These are phyloP conservation scores for Trypethelium eluteriae DNA, from an alignment of 495 filamentous ascomycete species.

Conservation along the genomic window DNA sequence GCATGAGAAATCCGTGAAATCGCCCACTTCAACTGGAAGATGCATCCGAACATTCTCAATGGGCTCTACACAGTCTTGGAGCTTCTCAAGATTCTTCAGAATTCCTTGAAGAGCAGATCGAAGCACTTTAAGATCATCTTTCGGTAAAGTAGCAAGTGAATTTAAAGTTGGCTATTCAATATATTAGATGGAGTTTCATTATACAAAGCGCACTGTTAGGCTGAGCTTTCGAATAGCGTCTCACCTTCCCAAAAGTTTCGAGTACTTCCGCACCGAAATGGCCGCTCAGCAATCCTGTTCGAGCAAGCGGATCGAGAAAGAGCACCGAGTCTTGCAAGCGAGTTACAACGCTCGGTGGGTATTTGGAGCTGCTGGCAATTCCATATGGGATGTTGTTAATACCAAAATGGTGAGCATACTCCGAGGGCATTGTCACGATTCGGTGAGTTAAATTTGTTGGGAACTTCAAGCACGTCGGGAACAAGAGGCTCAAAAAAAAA, in stretches of 20 bases:
- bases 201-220: too few species aligned
- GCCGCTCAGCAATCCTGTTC: neutral
- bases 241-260: neutral
- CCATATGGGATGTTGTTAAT: constrained; percentile 23
- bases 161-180: constrained; percentile 17
- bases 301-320: constrained; percentile 13
- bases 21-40: constrained; percentile 29
- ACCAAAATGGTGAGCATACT: constrained; percentile 18
- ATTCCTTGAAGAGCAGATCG: constrained; percentile 8
- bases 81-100: constrained; percentile 11
- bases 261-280: neutral
- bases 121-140: constrained; percentile 18
- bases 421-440: neutral
- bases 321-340: constrained; percentile 19
- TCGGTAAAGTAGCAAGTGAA: constrained; percentile 19
- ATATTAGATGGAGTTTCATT: neutral
- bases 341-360: constrained; percentile 16
- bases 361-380: constrained; percentile 15
- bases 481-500: neutral
- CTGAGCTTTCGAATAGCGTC: neutral
- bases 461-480: neutral
- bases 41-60: constrained; percentile 23
- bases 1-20: constrained; percentile 32
- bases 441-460: neutral
- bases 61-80: constrained; percentile 12